Percentiles rank a stretch among this genome's conserved stretches.
Conservation (phyloP, 2,329 filamentous ascomycete genomes). For the Aspergillus phoenicis region DNA sequence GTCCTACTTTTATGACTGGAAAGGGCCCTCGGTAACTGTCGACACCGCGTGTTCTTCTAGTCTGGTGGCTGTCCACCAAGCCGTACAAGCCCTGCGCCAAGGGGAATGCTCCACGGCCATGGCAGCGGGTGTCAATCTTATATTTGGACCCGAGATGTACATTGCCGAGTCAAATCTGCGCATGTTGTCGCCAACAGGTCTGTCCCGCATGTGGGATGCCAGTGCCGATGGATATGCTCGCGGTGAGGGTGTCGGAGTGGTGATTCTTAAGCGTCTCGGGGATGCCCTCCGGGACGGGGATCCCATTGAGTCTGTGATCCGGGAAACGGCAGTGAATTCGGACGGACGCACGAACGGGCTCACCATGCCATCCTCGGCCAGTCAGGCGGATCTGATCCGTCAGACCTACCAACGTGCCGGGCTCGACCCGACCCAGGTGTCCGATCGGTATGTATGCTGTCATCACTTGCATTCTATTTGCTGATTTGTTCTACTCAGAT, state of each 20-base stretch:
- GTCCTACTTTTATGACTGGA: constrained; percentile 28
- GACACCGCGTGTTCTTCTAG: constrained; percentile 48
- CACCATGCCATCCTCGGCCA: constrained; percentile 29
- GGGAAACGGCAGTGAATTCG: constrained; percentile 29
- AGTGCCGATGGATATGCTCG: constrained; percentile 52
- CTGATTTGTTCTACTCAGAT: no score
- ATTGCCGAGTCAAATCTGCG: constrained; percentile 14
- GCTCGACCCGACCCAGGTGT: constrained; percentile 25
- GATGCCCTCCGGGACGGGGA: constrained; percentile 50
- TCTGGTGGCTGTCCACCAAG: constrained; percentile 34
- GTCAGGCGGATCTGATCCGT: constrained; percentile 41
- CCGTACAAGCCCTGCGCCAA: constrained; percentile 25
- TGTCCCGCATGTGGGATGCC: constrained; percentile 49
- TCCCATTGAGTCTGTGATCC: constrained; percentile 39
- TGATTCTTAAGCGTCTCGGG: constrained; percentile 54
- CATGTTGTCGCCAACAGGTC: constrained; percentile 53
- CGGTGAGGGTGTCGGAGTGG: constrained; percentile 52
- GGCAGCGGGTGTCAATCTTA: constrained; percentile 10
- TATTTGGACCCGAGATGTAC: constrained; percentile 24
- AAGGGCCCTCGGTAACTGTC: constrained; percentile 41
- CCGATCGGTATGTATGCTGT: no score
- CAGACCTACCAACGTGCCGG: constrained; percentile 38
- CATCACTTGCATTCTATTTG: no score
- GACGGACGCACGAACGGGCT: constrained; percentile 31
- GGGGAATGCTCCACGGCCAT: constrained; percentile 24